These are phyloP conservation scores for Hemisphaericaspora nanyangensis DNA, from an alignment of 805 yeast species.

Conservation along the genomic window DNA sequence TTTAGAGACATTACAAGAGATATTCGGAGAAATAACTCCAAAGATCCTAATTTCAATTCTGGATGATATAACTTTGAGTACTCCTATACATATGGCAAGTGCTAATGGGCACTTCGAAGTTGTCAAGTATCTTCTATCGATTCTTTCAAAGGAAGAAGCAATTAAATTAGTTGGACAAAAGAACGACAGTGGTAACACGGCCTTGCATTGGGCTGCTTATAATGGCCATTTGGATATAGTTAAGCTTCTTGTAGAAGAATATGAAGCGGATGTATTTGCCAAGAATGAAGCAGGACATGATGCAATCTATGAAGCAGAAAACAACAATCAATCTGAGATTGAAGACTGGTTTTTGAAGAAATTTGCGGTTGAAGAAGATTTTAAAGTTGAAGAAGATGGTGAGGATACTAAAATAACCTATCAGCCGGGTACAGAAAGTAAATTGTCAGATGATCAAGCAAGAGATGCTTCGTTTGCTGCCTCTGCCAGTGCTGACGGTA, in stretches of 20 bases:
- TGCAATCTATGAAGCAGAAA: conserved; percentile 84
- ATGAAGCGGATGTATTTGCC: conserved; percentile 74
- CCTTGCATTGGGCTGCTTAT: conserved; percentile 93
- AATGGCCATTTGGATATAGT: conserved; percentile 80
- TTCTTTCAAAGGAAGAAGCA: conserved; percentile 45
- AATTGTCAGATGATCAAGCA: conserved; percentile 36
- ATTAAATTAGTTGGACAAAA: conserved; percentile 24
- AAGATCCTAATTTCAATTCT: conserved; percentile 40
- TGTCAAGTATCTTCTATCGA: conserved; percentile 53
- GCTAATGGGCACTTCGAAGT: conserved; percentile 87
- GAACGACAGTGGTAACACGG: conserved; percentile 87
- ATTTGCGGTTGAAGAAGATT: conserved; percentile 61
- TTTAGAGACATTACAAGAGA: conserved; percentile 64
- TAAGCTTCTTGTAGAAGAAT: conserved; percentile 64
- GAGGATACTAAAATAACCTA: conserved; percentile 41
- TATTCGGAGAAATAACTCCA: conserved; percentile 58
- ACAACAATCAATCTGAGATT: conserved; percentile 66
- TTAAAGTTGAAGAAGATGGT: conserved; percentile 39
- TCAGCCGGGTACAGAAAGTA: conserved; percentile 41
- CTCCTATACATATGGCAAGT: conserved; percentile 92
- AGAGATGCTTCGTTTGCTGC: conserved; percentile 13
- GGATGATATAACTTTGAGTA: conserved; percentile 63
- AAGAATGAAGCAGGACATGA: conserved; percentile 79
- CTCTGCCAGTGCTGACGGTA: not conserved
- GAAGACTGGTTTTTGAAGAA: conserved; percentile 73